Percentiles rank a stretch among this genome's conserved stretches.
phyloP scores from a whole-genome alignment of 345 rosid genomes.

The Pistacia atlantica region DNA sequence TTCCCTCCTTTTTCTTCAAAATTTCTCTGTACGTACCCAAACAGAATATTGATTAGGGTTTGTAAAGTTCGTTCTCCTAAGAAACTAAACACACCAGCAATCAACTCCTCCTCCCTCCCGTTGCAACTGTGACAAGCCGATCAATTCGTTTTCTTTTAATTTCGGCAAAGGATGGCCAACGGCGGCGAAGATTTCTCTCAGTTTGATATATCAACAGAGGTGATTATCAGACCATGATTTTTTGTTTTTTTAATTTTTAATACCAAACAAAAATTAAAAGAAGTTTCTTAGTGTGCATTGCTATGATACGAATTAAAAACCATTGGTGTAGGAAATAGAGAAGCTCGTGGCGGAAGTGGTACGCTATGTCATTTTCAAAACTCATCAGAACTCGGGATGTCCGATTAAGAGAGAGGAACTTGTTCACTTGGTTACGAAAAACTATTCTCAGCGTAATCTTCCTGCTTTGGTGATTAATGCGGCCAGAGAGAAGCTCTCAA shows the following conservation, averaged over 20 bases:
- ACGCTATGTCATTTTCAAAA: slow-evolving; percentile 74
- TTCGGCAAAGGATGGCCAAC: slow-evolving; percentile 49
- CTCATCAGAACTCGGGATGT: slow-evolving; percentile 76
- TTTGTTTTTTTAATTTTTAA: background rate
- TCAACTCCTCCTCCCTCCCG: background rate
- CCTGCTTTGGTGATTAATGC: slow-evolving; percentile 69
- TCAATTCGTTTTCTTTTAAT: background rate
- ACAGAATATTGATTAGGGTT: too few species aligned
- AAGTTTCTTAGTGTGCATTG: background rate
- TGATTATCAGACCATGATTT: background rate
- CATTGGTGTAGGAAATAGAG: slow-evolving; percentile 62
- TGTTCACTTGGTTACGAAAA: slow-evolving; percentile 78
- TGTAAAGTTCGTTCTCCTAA: too few species aligned
- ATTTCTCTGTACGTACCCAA: too few species aligned
- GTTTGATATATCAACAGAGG: slow-evolving; percentile 75
- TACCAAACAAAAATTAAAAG: background rate
- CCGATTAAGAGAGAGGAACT: slow-evolving; percentile 91
- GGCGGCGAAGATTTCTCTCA: slow-evolving; percentile 50
- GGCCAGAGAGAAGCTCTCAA: slow-evolving; percentile 65
- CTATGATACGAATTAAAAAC: background rate
- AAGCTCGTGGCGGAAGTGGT: slow-evolving; percentile 90
- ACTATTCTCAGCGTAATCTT: slow-evolving; percentile 63
- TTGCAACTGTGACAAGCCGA: background rate
- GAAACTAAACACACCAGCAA: background rate
- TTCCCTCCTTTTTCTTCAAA: too few species aligned